Conservation (phyloP, 176 grass and related monocot genomes). For the Poa pratensis region DNA sequence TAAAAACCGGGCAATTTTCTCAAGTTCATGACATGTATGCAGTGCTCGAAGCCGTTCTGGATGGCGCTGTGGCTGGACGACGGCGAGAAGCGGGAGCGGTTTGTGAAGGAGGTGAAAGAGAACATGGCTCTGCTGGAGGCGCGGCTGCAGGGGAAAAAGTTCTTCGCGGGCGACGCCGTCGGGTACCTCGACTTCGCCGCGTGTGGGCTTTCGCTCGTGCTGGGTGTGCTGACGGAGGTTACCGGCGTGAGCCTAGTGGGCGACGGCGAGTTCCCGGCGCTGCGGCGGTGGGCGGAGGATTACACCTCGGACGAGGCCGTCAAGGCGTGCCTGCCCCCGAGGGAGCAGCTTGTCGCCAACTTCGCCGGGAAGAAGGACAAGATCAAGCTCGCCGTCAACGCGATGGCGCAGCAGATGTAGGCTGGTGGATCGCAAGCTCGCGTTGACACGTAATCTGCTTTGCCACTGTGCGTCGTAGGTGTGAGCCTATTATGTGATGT, state of each 20-base stretch:
- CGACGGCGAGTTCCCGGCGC: not conserved
- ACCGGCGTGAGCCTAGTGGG: not conserved
- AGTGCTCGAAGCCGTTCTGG: constrained; percentile 11
- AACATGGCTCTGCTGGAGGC: not conserved
- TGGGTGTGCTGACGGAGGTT: not conserved
- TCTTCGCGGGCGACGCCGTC: constrained; percentile 16
- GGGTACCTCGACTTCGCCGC: constrained; percentile 13
- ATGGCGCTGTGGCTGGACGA: constrained; percentile 15
- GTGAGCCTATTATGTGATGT: not conserved
- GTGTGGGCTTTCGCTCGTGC: not conserved
- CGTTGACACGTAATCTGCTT: not conserved
- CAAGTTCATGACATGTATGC: not conserved
- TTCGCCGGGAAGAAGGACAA: constrained; percentile 30
- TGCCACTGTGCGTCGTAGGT: not conserved
- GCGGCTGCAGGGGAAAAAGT: not conserved
- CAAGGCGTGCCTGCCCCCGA: not conserved
- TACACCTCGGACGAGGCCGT: not conserved
- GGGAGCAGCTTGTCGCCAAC: not conserved
- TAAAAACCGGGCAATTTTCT: not conserved
- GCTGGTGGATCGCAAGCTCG: not conserved
- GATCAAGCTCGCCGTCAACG: not conserved
- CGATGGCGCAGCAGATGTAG: not conserved
- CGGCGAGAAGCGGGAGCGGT: not conserved
- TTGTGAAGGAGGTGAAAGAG: not conserved
- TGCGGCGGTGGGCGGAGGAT: not conserved